Base-by-base conservation (phyloP, 2,329 filamentous ascomycete genomes). In the Hypoxylon sp. region DNA sequence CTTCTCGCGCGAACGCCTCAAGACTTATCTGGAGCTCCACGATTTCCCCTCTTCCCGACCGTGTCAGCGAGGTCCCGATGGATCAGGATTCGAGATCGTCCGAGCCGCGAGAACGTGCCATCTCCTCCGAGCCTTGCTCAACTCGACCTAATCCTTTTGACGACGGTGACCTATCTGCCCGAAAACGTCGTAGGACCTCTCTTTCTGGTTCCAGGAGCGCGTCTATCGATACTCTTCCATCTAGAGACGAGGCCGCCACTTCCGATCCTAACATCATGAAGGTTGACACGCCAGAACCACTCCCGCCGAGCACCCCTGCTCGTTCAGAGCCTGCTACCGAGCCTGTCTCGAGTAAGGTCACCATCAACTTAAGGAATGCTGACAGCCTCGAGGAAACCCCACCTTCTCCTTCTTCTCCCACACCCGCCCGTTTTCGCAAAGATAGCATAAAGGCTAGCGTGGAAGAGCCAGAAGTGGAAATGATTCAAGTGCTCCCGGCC, bases 61-160 rank as follows among this genome's bases (percentile, higher is more conserved):
- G 74, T 76, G 76, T 76, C 78, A 81, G 76, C 79, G 84, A 81
- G 80, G 86, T 86, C 79, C 85, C 81, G 81, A 87, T 87, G 85
- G 84, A 86, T 81, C 82, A 79, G 77, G 78, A 81, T 76, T 80
- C 81, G 75, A 80, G 74, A 74, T 79, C 81, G 70, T 78, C 80
- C 75, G 83, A 86, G 78, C 80, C 81, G 77, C 82, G 80, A 82
- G 85, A 87, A 80, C 85, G 85, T 78, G 84, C 85, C 74, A 81
- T 83, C 78, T 89, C 87, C 74, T 85, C 85, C 78, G 88, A 90
- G 81, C 85, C 86, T 77, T 84, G 83, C 77, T 86, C 87, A 73
- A 87, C 85, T 71, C 85, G 88, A 68, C 86, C 86, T 55, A 89
- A 90, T 70, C 88, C 88, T 41, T 90, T 90, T 76, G 83, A 88